Conservation (phyloP, 306 rosid genomes). For the Vigna angularis region DNA sequence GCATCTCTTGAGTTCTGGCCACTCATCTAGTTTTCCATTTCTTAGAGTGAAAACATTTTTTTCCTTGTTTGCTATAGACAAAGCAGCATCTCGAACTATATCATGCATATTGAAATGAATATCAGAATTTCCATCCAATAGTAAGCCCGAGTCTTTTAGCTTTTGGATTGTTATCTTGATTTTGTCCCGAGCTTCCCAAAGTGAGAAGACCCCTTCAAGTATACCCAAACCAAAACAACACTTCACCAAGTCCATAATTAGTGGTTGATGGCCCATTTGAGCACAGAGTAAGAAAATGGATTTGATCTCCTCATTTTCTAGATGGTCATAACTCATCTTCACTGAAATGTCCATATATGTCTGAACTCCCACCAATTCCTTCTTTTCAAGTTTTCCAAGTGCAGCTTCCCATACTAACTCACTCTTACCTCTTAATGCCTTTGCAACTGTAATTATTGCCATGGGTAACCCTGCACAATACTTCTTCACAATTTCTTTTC, state of each 20-base stretch:
- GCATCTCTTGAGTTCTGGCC: slow-evolving; percentile 20
- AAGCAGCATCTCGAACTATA: slow-evolving; percentile 19
- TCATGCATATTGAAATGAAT: slow-evolving; percentile 28
- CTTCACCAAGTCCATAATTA: slow-evolving; percentile 27
- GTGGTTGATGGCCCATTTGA: neutral
- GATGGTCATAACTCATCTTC: slow-evolving; percentile 27
- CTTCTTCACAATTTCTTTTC: too few species aligned
- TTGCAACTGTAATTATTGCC: too few species aligned
- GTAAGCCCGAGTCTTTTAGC: slow-evolving; percentile 1
- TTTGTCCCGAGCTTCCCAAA: neutral
- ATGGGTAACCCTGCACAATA: too few species aligned
- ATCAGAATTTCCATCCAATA: neutral
- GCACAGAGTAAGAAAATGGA: slow-evolving; percentile 1
- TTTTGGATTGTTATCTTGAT: neutral
- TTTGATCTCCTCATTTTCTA: slow-evolving; percentile 1
- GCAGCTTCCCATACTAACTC: too few species aligned
- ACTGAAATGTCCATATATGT: too few species aligned
- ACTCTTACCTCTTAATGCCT: too few species aligned
- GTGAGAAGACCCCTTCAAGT: neutral
- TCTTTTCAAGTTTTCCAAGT: too few species aligned
- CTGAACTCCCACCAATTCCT: too few species aligned
- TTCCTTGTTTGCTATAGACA: slow-evolving; percentile 28
- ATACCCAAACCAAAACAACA: slow-evolving; percentile 5
- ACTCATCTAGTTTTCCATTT: slow-evolving; percentile 13
- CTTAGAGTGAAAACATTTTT: neutral